Conservation (phyloP, 352 stramenopile species). For the Phytophthora ramorum region DNA sequence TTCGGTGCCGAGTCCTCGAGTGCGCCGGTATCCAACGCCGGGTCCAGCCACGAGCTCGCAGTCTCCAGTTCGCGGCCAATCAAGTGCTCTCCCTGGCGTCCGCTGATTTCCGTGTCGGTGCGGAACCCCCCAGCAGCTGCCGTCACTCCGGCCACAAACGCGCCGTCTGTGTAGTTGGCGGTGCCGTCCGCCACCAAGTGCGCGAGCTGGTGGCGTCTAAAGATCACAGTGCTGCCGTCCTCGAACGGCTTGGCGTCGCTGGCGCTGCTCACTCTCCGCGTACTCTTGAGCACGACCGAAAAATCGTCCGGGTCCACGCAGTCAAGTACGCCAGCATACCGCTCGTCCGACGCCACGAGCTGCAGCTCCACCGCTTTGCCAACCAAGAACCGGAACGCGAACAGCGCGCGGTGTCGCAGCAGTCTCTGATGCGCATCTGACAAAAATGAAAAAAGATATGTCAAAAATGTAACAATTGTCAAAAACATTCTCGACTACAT, state of each 20-base stretch:
- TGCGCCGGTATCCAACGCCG: constrained; percentile 75
- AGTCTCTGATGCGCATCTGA: constrained; percentile 69
- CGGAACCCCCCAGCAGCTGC: constrained; percentile 49
- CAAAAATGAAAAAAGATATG: constrained; percentile 6
- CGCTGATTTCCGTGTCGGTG: constrained; percentile 94
- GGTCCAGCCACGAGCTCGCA: constrained; percentile 84
- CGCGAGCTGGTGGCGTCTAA: constrained; percentile 70
- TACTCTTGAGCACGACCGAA: constrained; percentile 83
- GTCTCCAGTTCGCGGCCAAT: constrained; percentile 71
- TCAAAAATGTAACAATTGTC: not conserved
- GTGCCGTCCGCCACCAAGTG: constrained; percentile 67
- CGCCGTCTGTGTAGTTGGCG: constrained; percentile 67
- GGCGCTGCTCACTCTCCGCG: constrained; percentile 43
- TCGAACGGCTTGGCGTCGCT: constrained; percentile 59
- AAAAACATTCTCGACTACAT: too few species aligned
- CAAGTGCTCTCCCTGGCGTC: constrained; percentile 67
- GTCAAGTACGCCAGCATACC: constrained; percentile 80
- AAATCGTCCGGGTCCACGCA: constrained; percentile 88
- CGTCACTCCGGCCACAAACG: constrained; percentile 30
- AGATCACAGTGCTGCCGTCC: constrained; percentile 79
- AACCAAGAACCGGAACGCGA: constrained; percentile 84
- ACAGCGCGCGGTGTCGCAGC: constrained; percentile 79
- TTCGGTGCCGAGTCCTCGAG: constrained; percentile 55
- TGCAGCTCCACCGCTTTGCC: constrained; percentile 79
- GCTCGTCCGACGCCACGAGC: constrained; percentile 54